Evolutionary conservation across 768 basidiomycete species (phyloP).

Genomic region (Boletus pseudopeckii): DNA sequence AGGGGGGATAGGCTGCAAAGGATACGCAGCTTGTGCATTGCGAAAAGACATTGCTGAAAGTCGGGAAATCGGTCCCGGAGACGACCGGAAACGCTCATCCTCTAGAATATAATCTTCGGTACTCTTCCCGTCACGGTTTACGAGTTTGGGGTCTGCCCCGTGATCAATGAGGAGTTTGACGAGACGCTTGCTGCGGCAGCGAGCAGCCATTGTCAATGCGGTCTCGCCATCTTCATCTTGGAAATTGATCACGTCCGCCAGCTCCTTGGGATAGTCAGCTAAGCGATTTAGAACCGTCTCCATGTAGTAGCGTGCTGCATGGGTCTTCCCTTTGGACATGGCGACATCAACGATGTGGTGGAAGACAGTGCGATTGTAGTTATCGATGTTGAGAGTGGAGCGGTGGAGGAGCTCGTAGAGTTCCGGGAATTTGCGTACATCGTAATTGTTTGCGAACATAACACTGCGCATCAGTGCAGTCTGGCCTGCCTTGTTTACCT

Average conservation of each 20-base stretch:
- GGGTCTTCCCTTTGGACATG: conserved; percentile 95
- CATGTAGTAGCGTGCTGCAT: conserved; percentile 98
- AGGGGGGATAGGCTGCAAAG: conserved; percentile 42
- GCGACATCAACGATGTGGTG: conserved; percentile 98
- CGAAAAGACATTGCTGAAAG: conserved; percentile 67
- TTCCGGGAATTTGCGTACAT: conserved; percentile 97
- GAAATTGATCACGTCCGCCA: conserved; percentile 98
- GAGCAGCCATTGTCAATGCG: conserved; percentile 91
- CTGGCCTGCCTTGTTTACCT: conserved; percentile 94
- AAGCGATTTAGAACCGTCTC: conserved; percentile 88
- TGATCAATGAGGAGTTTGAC: conserved; percentile 96
- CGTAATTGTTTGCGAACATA: conserved; percentile 99
- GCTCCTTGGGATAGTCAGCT: conserved; percentile 89
- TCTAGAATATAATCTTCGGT: conserved; percentile 99
- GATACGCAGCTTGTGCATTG: conserved; percentile 54
- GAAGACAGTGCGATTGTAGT: conserved; percentile 94
- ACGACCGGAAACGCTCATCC: conserved; percentile 94
- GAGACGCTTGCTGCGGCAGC: conserved; percentile 91
- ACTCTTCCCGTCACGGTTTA: conserved; percentile 92
- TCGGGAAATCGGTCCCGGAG: conserved; percentile 75
- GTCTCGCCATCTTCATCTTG: conserved; percentile 99
- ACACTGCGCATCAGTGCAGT: conserved; percentile 98
- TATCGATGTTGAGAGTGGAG: conserved; percentile 99
- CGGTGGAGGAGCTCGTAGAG: conserved; percentile 94
- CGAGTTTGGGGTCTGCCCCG: conserved; percentile 92